A percentile compares a stretch with the other conserved stretches of the same genome.
phyloP scores from a whole-genome alignment of 2,329 filamentous ascomycete genomes.

The Aspergillus pseudoterreus region DNA sequence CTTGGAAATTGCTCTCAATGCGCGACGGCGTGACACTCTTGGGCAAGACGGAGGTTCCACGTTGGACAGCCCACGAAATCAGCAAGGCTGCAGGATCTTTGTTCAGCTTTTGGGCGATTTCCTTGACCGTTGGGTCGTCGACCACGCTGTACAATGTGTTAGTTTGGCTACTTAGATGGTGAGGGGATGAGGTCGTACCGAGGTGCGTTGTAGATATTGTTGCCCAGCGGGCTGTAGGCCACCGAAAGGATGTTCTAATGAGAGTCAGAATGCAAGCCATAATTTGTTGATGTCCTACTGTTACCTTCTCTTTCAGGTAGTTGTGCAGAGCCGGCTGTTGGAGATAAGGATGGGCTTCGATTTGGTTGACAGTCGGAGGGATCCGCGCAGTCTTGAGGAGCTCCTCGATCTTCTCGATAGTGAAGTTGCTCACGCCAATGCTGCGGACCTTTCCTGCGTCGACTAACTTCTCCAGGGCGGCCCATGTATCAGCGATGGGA shows the following conservation, averaged over 20 bases:
- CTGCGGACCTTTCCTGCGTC: slow-evolving; percentile 31
- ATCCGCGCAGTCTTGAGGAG: slow-evolving; percentile 44
- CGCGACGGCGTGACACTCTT: slow-evolving; percentile 53
- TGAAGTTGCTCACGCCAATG: slow-evolving; percentile 38
- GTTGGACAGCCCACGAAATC: slow-evolving; percentile 53
- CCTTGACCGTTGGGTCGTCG: slow-evolving; percentile 57
- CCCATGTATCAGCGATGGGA: slow-evolving; percentile 33
- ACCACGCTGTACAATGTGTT: slow-evolving; percentile 46
- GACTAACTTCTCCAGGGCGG: slow-evolving; percentile 33
- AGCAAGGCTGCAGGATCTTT: slow-evolving; percentile 56
- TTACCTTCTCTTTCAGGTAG: slow-evolving; percentile 52
- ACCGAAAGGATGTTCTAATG: slow-evolving; percentile 46
- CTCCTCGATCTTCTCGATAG: slow-evolving; percentile 32
- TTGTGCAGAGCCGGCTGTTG: slow-evolving; percentile 54
- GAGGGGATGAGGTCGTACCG: slow-evolving; percentile 18
- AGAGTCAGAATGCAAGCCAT: background rate
- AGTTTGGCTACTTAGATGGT: background rate
- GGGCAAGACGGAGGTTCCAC: slow-evolving; percentile 52
- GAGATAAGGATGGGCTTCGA: slow-evolving; percentile 64
- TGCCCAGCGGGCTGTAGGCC: slow-evolving; percentile 60
- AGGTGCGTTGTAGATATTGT: slow-evolving; percentile 35
- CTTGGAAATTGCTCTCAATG: slow-evolving; percentile 49
- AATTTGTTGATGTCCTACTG: background rate
- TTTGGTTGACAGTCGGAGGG: slow-evolving; percentile 61
- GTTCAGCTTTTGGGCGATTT: slow-evolving; percentile 60